phyloP scores from a whole-genome alignment of 345 rosid species.

The Euphorbia pulcherrima region DNA sequence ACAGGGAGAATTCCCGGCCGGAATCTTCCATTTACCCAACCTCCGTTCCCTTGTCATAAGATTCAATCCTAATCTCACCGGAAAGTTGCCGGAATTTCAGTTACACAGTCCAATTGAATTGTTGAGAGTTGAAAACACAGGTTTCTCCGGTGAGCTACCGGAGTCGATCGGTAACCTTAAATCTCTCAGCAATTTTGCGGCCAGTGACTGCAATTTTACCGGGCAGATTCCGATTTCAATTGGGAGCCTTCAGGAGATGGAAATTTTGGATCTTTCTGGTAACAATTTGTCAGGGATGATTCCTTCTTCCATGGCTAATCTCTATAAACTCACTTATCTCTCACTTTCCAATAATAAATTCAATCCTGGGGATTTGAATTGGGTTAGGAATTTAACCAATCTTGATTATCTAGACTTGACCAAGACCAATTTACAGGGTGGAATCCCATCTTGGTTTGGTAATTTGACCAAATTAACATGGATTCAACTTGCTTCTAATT shows the following conservation, averaged over 20 bases:
- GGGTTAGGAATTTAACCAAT: not conserved
- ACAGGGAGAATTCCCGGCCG: not conserved
- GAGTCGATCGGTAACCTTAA: not conserved
- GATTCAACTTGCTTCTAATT: not conserved
- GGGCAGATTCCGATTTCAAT: conserved; percentile 18
- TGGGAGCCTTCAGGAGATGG: not conserved
- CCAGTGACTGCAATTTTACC: not conserved
- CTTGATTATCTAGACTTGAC: not conserved
- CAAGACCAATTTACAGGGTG: not conserved
- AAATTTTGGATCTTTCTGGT: not conserved
- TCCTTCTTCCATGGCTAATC: not conserved
- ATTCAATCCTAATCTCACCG: not conserved
- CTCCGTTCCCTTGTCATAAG: not conserved
- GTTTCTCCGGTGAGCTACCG: not conserved
- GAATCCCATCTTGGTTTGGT: conserved; percentile 11
- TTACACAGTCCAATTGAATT: not conserved
- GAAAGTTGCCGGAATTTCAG: not conserved
- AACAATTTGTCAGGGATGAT: not conserved
- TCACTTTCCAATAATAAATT: not conserved
- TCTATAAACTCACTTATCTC: not conserved
- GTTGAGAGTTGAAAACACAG: not conserved
- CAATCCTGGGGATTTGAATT: not conserved
- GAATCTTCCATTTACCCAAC: not conserved
- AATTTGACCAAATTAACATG: not conserved
- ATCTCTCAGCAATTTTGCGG: not conserved